Conservation (phyloP, 139 green algal species). For the Ostreobium quekettii region DNA sequence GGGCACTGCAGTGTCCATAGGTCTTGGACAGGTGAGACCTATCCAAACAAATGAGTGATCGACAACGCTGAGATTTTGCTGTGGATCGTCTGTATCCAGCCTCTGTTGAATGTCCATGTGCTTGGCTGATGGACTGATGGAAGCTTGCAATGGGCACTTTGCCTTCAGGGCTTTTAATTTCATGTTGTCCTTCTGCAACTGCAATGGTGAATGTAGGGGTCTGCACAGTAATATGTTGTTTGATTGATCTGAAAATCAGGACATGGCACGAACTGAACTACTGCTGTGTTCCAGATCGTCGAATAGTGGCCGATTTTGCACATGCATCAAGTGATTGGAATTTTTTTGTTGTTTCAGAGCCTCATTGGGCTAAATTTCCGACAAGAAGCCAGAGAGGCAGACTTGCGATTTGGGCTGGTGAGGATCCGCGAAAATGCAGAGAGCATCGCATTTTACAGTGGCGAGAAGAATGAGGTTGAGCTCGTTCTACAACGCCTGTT, state of each 20-base stretch:
- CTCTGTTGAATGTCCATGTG: no score
- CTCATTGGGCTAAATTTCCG: constrained; percentile 94
- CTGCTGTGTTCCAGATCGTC: not conserved
- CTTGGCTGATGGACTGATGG: no score
- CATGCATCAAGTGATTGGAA: not conserved
- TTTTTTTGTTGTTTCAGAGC: constrained; percentile 29
- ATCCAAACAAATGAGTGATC: not conserved
- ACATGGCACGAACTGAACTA: no score
- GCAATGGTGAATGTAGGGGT: no score
- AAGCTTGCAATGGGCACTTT: no score
- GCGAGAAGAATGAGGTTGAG: constrained; percentile 44
- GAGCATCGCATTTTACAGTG: constrained; percentile 88
- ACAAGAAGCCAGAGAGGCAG: constrained; percentile 89
- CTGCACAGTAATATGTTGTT: no score
- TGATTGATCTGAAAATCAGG: no score
- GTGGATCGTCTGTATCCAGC: no score
- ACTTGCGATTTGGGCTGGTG: constrained; percentile 71
- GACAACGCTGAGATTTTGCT: not conserved
- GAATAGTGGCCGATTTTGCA: not conserved
- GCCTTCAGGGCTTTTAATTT: no score
- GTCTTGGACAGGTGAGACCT: constrained; percentile 36
- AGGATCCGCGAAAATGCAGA: constrained; percentile 91
- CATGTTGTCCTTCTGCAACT: no score
- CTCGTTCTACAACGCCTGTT: constrained; percentile 38
- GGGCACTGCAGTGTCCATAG: constrained; percentile 68